Conservation (phyloP, 768 basidiomycete species). For the Astraeus odoratus region DNA sequence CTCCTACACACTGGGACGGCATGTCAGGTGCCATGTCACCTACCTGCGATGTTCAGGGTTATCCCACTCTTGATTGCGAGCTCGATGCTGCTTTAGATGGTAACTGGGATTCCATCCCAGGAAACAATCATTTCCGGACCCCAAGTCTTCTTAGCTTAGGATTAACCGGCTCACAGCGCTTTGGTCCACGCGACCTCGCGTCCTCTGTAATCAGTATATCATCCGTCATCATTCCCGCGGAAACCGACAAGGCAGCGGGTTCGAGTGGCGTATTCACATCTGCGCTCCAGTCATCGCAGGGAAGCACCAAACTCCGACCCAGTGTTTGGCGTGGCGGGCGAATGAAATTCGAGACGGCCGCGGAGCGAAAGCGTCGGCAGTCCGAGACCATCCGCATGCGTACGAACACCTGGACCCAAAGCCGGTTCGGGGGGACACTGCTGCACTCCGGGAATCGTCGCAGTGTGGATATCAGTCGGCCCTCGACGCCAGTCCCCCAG, state of each 20-base stretch:
- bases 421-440: slow-evolving; percentile 39
- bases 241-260: neutral
- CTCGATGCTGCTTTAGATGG: slow-evolving; percentile 45
- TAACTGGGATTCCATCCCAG: slow-evolving; percentile 19
- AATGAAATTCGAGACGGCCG: slow-evolving; percentile 6
- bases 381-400: slow-evolving; percentile 50
- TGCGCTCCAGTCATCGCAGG: slow-evolving; percentile 4
- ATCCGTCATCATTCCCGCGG: neutral
- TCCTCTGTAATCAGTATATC: neutral
- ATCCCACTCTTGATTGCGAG: slow-evolving; percentile 47
- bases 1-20: slow-evolving; percentile 10
- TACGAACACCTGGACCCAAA: slow-evolving; percentile 53
- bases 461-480: slow-evolving; percentile 15
- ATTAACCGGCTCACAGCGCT: slow-evolving; percentile 31
- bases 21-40: slow-evolving; percentile 6
- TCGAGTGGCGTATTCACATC: slow-evolving; percentile 3
- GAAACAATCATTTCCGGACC: slow-evolving; percentile 41
- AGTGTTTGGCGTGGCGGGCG: slow-evolving; percentile 10
- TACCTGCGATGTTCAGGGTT: slow-evolving; percentile 8
- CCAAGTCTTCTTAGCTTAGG: slow-evolving; percentile 51
- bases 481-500: slow-evolving; percentile 31
- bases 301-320: slow-evolving; percentile 2
- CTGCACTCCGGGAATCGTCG: slow-evolving; percentile 13
- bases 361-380: slow-evolving; percentile 29
- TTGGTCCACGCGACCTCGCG: slow-evolving; percentile 4